Evolutionary conservation across 495 filamentous ascomycete species (phyloP), one percentile per base, ranked within the genome.

Genomic region (Lasiosphaeria ovina): DNA sequence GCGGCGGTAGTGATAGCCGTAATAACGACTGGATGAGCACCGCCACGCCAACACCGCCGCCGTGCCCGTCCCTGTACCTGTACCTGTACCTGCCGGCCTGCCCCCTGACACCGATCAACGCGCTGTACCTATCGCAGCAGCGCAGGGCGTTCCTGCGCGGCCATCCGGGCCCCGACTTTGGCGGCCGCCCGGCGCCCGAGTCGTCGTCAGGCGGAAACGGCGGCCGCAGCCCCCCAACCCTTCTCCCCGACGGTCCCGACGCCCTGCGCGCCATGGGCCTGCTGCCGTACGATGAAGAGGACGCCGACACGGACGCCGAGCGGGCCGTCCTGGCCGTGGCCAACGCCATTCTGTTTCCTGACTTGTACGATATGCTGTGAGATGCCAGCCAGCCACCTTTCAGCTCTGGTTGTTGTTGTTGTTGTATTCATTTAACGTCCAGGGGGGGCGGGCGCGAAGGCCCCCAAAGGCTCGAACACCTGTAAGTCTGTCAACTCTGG

Each of bases 51-150:
- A 48, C 16, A 16, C 35, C 14, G 16, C 4, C 7, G 54, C 62
- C 31, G 38, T 24, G 6, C 85, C 24, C 24, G 24, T 24, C 24
- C 24, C 2, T 81, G 48, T 88, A 93, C 33, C 6, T 81, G 48
- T 88, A 93, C 33, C 6, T 96, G 55, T 94, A 96, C 63, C 90
- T 94, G 51, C 92, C 92, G 0, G 85, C 87, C 7, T 91, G 87
- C 44, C 92, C 92, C 4, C 80, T 92, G n/a, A 92, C 90, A 7
- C 84, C 88, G 62, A 79, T 82, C 57, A 96, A 93, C 73, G 84
- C 86, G 2, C 74, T 86, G 34, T 92, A 90, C 72, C 79, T 95
- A 24, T 76, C 78, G 8, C 81, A 86, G 51, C 92, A 94, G 72
- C 81, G 90, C 17, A 82, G 86, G 63, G 79, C 85, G 3, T 89